These are phyloP conservation scores for Xylaria sp. DNA, from an alignment of 2,329 filamentous ascomycete species.

Conservation along the genomic window DNA sequence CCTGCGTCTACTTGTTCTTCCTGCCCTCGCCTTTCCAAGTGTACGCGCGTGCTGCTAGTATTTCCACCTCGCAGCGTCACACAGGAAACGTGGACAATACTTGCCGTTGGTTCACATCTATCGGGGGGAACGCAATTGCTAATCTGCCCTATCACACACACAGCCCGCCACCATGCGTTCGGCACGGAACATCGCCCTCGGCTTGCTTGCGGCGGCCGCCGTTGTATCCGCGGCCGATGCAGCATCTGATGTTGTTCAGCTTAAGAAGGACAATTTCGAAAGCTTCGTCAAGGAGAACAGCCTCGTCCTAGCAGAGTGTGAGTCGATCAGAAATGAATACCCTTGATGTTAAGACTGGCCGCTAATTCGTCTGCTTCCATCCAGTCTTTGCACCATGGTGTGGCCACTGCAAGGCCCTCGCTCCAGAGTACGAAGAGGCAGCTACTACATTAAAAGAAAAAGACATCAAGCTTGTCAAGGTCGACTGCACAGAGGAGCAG, in stretches of 20 bases:
- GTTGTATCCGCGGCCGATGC: slow-evolving; percentile 70
- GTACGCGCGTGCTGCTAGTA: slow-evolving; percentile 4
- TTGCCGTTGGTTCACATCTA: neutral
- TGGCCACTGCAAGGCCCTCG: slow-evolving; percentile 98
- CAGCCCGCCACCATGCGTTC: slow-evolving; percentile 46
- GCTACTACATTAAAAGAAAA: slow-evolving; percentile 88
- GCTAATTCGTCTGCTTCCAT: slow-evolving; percentile 55
- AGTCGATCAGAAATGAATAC: slow-evolving; percentile 51
- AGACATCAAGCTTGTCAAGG: slow-evolving; percentile 84
- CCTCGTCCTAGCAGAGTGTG: slow-evolving; percentile 94
- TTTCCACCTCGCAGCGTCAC: slow-evolving; percentile 21
- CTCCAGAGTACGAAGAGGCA: slow-evolving; percentile 89
- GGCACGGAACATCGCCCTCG: slow-evolving; percentile 57
- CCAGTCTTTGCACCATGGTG: slow-evolving; percentile 95
- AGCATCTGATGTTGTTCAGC: slow-evolving; percentile 82
- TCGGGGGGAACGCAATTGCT: slow-evolving; percentile 17
- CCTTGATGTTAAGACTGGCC: neutral
- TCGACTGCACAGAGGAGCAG: slow-evolving; percentile 94
- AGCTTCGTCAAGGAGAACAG: slow-evolving; percentile 87
- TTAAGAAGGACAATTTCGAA: slow-evolving; percentile 88
- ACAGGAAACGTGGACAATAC: slow-evolving; percentile 6
- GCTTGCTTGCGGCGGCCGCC: slow-evolving; percentile 66
- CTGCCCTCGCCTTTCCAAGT: slow-evolving; percentile 1
- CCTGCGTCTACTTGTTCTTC: neutral
- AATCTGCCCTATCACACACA: slow-evolving; percentile 14